These are phyloP conservation scores for Rachicladosporium sp. DNA, from an alignment of 2,329 filamentous ascomycete species.

Conservation along the genomic window DNA sequence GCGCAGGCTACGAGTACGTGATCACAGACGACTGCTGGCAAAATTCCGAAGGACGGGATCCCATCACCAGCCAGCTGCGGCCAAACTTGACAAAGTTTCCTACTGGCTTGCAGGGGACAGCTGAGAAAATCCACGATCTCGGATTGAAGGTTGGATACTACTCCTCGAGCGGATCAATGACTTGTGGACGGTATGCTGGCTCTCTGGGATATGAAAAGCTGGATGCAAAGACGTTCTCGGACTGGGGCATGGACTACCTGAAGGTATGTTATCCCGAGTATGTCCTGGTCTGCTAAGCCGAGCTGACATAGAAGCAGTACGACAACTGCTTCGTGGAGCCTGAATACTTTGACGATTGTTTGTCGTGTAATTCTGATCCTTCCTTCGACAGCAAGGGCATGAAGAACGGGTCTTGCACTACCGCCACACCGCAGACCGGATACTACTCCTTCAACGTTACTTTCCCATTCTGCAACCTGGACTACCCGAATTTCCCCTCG, in stretches of 20 bases:
- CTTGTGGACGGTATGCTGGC: constrained; percentile 41
- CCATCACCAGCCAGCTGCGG: constrained; percentile 27
- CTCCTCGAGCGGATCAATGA: constrained; percentile 37
- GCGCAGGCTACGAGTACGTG: constrained; percentile 46
- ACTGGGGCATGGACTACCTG: constrained; percentile 48
- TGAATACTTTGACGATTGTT: neutral
- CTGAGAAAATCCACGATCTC: constrained; percentile 41
- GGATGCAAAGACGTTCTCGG: constrained; percentile 46
- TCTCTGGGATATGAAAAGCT: constrained; percentile 44
- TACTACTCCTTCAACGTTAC: constrained; percentile 3
- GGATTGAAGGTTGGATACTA: constrained; percentile 55
- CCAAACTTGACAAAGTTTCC: constrained; percentile 40
- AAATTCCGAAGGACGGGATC: constrained; percentile 38
- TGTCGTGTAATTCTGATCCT: no score
- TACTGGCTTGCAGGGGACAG: constrained; percentile 42
- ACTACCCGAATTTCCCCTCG: neutral
- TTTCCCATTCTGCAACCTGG: neutral
- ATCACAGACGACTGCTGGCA: constrained; percentile 51
- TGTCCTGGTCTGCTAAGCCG: no score
- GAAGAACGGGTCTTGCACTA: constrained; percentile 2
- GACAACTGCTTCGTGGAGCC: constrained; percentile 38
- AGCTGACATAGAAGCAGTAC: constrained; percentile 20
- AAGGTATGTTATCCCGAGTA: constrained; percentile 23
- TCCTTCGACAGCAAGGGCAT: neutral
- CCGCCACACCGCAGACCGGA: neutral